Base-by-base conservation (phyloP, 2,329 filamentous ascomycete genomes). In the Thielaviopsis populi region DNA sequence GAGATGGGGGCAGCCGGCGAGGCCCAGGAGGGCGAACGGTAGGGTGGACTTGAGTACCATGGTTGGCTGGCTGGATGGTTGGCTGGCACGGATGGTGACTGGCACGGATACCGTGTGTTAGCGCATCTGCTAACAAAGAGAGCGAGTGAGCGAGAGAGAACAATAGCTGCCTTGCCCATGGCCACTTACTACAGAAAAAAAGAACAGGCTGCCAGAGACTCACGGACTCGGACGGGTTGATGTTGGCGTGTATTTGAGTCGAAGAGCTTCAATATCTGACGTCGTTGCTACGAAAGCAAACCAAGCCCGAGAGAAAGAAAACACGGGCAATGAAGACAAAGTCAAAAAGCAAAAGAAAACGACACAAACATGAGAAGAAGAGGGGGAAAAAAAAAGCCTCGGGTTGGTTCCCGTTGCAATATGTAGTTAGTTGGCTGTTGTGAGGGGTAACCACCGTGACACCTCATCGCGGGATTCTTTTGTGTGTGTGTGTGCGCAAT, bases 391-490 rank as follows among this genome's bases (percentile, higher is more conserved):
- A 37, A 37, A 37, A 37, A 37, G 6, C 1, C 33, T 6, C 33
- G 33, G 5, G 7, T 1, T 56, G 3, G 53, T 4, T 0, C 11
- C 10, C 17, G n/a, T 56, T 17, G 6, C 2, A 37, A 5, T 56
- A 56, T 33, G 30, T 37, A 37, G 8, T 30, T 37, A 37, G 8
- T 30, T 37, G 46, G 46, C 24, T 24, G 53, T 56, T 33, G 53
- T 56, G 53, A 56, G 53, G 53, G 53, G 53, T 56, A 56, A 56
- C 53, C 53, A 56, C 17, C 27, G 27, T 19, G 19, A n/a, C 53
- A 37, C 48, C 46, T 24, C 17, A 37, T 56, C 53, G n/a, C 27
- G n/a, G 42, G n/a, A 15, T 46, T n/a, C 13, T 19, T 17, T 2
- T n/a, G n/a, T n/a, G n/a, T 46, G 33, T 10, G 4, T n/a, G 3